phyloP scores from a whole-genome alignment of 805 yeast genomes.

The Zygosaccharomyces kombuchaensis region DNA sequence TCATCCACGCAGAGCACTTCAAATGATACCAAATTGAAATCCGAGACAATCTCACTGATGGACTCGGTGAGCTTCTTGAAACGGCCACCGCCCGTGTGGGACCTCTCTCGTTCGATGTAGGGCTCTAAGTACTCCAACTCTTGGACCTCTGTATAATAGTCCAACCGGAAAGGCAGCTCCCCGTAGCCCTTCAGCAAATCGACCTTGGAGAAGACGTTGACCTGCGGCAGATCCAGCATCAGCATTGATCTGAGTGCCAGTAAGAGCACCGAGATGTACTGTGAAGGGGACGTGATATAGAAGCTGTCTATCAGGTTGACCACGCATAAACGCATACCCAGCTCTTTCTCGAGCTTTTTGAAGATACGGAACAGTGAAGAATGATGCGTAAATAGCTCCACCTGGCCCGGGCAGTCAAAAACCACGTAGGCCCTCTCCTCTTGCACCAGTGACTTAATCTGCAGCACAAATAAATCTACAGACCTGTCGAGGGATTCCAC shows the following conservation, averaged over 20 bases:
- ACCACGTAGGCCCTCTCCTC: conserved; percentile 61
- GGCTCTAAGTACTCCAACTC: conserved; percentile 70
- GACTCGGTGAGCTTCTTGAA: conserved; percentile 67
- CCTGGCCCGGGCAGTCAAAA: conserved; percentile 95
- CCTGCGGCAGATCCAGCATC: conserved; percentile 86
- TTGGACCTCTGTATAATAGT: conserved; percentile 89
- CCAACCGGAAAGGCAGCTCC: conserved; percentile 72
- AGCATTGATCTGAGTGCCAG: conserved; percentile 87
- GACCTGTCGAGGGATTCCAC: conserved; percentile 60
- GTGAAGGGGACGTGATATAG: conserved; percentile 81
- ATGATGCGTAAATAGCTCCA: conserved; percentile 90
- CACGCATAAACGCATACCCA: conserved; percentile 74
- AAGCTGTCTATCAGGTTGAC: conserved; percentile 81
- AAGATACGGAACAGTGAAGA: conserved; percentile 67
- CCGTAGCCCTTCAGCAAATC: conserved; percentile 78
- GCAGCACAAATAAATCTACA: conserved; percentile 53
- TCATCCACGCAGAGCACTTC: conserved; percentile 90
- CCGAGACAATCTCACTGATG: conserved; percentile 79
- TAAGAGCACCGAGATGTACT: conserved; percentile 75
- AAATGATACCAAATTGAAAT: conserved; percentile 80
- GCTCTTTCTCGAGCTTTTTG: conserved; percentile 53
- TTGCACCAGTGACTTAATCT: conserved; percentile 51
- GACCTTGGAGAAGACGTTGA: conserved; percentile 88
- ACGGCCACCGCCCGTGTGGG: conserved; percentile 54
- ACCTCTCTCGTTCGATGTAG: conserved; percentile 64